A percentile compares a stretch with the other conserved stretches of the same genome.
These are phyloP conservation scores for Polygonum aviculare DNA, from an alignment of 148 eudicot species.

Conservation along the genomic window DNA sequence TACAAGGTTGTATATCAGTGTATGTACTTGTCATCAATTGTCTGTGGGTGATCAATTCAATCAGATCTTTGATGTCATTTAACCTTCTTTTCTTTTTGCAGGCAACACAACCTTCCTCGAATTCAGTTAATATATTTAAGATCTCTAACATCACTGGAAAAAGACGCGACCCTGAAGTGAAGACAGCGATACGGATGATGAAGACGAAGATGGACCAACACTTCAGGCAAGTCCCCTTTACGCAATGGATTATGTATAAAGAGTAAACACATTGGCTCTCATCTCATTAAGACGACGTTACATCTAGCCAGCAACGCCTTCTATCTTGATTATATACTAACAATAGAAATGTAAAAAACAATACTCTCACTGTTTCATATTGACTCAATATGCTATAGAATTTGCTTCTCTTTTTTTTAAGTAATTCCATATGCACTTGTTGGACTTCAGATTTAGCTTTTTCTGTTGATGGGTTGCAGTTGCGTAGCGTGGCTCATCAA, in stretches of 20 bases:
- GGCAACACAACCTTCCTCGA: constrained; percentile 68
- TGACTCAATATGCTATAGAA: neutral
- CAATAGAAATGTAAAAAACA: neutral
- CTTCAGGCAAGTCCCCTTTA: constrained; percentile 51
- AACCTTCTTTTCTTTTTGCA: constrained; percentile 21
- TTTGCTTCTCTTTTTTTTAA: neutral
- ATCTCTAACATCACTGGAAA: constrained; percentile 74
- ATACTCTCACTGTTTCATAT: neutral
- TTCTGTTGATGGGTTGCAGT: constrained; percentile 33
- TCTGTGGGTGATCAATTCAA: neutral
- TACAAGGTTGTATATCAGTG: neutral
- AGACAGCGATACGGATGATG: constrained; percentile 57
- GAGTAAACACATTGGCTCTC: neutral
- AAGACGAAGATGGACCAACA: constrained; percentile 45
- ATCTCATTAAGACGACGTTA: neutral
- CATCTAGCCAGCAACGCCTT: neutral
- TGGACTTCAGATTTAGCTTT: neutral
- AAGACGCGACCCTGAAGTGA: constrained; percentile 55
- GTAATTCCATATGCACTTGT: neutral
- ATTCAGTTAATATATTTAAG: constrained; percentile 73
- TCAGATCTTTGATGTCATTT: neutral
- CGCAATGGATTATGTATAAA: neutral
- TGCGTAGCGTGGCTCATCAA: constrained; percentile 83
- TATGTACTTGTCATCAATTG: neutral
- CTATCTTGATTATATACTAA: neutral